A percentile compares a stretch with the other conserved stretches of the same genome.
phyloP scores from a whole-genome alignment of 306 rosid species.

The Fragaria vesca region DNA sequence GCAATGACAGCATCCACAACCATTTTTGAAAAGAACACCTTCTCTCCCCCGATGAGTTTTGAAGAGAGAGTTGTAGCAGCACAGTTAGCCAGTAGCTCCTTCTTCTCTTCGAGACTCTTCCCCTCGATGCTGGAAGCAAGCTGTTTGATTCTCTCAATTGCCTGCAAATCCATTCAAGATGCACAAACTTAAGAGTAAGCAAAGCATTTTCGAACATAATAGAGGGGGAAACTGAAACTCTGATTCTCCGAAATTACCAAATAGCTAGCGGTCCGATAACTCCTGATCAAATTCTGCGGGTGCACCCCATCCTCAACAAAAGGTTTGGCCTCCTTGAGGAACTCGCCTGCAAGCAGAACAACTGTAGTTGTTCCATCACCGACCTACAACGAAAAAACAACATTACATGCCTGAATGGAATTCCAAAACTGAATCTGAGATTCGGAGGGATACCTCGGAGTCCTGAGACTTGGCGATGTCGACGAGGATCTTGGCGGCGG shows the following conservation, averaged over 20 bases:
- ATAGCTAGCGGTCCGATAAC: constrained; percentile 72
- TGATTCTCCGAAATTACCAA: constrained; percentile 44
- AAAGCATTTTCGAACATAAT: not conserved
- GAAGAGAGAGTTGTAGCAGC: constrained; percentile 98
- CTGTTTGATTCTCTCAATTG: constrained; percentile 79
- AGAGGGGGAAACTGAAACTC: not conserved
- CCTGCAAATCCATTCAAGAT: constrained; percentile 40
- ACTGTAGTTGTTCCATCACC: constrained; percentile 99
- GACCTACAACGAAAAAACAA: constrained; percentile 50
- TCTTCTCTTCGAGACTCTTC: constrained; percentile 91
- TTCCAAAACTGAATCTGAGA: not conserved
- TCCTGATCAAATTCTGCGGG: constrained; percentile 82
- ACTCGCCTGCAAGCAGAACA: constrained; percentile 94
- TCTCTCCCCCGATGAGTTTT: constrained; percentile 97
- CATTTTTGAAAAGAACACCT: constrained; percentile 92
- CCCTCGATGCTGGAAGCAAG: constrained; percentile 93
- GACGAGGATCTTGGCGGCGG: constrained; percentile 95
- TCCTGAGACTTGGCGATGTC: constrained; percentile 98
- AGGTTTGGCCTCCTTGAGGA: constrained; percentile 93
- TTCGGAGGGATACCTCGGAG: constrained; percentile 57
- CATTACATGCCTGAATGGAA: not conserved
- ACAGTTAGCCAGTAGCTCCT: constrained; percentile 80
- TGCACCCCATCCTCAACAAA: constrained; percentile 96
- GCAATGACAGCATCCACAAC: constrained; percentile 94
- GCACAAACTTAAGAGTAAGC: not conserved